These are phyloP conservation scores for Boletus reticuloceps DNA, from an alignment of 768 basidiomycete species.

Conservation along the genomic window DNA sequence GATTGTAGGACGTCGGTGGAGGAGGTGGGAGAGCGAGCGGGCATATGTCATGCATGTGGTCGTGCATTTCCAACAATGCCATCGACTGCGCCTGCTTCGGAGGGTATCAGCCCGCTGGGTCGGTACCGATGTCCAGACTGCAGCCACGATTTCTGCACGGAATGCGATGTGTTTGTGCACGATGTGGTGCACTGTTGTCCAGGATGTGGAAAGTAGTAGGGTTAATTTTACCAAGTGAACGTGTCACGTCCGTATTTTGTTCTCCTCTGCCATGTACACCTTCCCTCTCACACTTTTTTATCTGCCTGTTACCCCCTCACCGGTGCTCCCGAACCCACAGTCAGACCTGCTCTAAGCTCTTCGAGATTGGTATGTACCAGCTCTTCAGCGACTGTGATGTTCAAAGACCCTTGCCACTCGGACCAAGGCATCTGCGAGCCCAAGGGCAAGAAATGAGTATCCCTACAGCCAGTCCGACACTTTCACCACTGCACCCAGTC, in stretches of 20 bases:
- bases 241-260: no score
- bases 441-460: conserved; percentile 66
- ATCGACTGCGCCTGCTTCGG: conserved; percentile 36
- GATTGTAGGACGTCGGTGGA: conserved; percentile 39
- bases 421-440: conserved; percentile 50
- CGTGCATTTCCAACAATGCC: conserved; percentile 56
- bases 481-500: conserved; percentile 70
- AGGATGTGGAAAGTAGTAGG: conserved; percentile 58
- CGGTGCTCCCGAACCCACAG: conserved; percentile 36
- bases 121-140: conserved; percentile 91
- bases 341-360: conserved; percentile 45
- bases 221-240: no score
- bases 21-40: conserved; percentile 34
- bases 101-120: conserved; percentile 81
- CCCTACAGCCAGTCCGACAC: conserved; percentile 48
- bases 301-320: conserved; percentile 36
- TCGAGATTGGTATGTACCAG: conserved; percentile 75
- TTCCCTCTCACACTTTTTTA: conserved; percentile 46
- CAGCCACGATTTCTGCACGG: conserved; percentile 82
- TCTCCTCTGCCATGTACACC: no score
- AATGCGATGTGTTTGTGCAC: conserved; percentile 96
- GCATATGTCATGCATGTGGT: conserved; percentile 77
- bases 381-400: conserved; percentile 78
- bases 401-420: conserved; percentile 58
- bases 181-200: conserved; percentile 96